phyloP scores from a whole-genome alignment of 768 basidiomycete species.

The Collybia mongolica region DNA sequence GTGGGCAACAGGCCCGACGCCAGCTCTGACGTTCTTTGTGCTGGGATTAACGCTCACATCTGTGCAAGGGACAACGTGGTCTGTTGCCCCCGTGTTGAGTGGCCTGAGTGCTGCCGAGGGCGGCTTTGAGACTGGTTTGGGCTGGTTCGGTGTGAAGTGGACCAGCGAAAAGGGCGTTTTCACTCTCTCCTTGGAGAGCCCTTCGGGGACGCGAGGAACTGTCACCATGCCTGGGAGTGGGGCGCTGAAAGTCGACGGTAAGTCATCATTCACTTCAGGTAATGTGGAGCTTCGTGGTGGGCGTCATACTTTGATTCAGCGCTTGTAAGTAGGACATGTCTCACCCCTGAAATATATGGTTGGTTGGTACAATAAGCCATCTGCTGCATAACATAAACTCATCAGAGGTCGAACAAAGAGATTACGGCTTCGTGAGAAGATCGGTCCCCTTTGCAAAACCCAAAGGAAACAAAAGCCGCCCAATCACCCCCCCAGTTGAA shows the following conservation, averaged over 20 bases:
- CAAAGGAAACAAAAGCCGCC: too few species aligned
- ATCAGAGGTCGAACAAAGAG: too few species aligned
- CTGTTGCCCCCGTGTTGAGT: constrained; percentile 39
- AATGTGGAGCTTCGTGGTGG: constrained; percentile 13
- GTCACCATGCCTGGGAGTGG: constrained; percentile 26
- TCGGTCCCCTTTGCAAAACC: too few species aligned
- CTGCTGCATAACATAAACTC: too few species aligned
- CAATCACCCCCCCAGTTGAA: too few species aligned
- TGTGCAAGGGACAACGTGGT: constrained; percentile 40
- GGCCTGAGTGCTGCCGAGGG: constrained; percentile 40
- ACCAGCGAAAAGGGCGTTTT: constrained; percentile 11
- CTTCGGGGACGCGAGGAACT: constrained; percentile 22
- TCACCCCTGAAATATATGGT: too few species aligned
- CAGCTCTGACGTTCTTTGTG: constrained; percentile 45
- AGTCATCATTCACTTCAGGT: background rate
- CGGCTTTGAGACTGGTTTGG: constrained; percentile 43
- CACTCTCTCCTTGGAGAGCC: constrained; percentile 21
- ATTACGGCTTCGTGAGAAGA: too few species aligned
- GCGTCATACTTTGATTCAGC: constrained; percentile 5
- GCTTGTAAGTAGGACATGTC: background rate
- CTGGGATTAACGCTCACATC: constrained; percentile 42
- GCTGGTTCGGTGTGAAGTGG: constrained; percentile 46
- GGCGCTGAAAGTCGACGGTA: constrained; percentile 17
- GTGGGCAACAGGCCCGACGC: constrained; percentile 49
- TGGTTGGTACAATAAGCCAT: too few species aligned